Base-by-base conservation (phyloP, 2,329 filamentous ascomycete genomes). In the Chaetomiaceae sp. region DNA sequence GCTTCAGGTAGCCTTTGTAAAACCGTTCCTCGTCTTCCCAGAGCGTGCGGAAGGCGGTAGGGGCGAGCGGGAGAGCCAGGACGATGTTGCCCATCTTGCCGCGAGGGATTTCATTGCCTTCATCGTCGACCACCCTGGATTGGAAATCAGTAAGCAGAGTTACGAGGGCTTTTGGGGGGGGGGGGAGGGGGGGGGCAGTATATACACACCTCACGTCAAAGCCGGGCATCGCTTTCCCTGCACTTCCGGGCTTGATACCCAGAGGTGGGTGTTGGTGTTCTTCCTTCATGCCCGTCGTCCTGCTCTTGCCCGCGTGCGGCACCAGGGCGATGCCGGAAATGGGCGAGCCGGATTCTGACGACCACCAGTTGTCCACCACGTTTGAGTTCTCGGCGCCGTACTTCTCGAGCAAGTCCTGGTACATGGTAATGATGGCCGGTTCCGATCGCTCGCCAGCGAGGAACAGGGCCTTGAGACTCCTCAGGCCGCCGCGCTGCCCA, bases 81-180 rank as follows among this genome's bases (percentile, higher is more conserved):
- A 96, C 90, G 56, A 96, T 94, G 66, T 96, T 96, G 0, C 91
- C 92, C 88, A 95, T 95, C 20, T 73, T 82, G 1, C 87, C 88
- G 27, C 71, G 75, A n/a, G 78, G 68, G 0, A 95, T 75, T 66
- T 90, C 86, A 1, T 78, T 76, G 5, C 91, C 91, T 0, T 82
- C 73, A 62, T 96, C 90, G 65, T 95, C 84, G 2, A 96, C 90
- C 13, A 92, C 78, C 14, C 86, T 60, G n/a, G n/a, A n/a, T n/a
- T n/a, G n/a, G n/a, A n/a, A n/a, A n/a, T n/a, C n/a, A n/a, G n/a
- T n/a, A 48, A 2, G 3, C 10, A 2, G 10, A 18, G 20, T 53
- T 7, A 46, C 25, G 5, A 27, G 25, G 9, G 5, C 9, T 27
- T 5, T 13, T 18, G 16, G 9, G 4, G 11, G 23, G 3, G 21